Evolutionary conservation across 495 filamentous ascomycete species (phyloP).

Genomic region (Annulohypoxylon stygium): DNA sequence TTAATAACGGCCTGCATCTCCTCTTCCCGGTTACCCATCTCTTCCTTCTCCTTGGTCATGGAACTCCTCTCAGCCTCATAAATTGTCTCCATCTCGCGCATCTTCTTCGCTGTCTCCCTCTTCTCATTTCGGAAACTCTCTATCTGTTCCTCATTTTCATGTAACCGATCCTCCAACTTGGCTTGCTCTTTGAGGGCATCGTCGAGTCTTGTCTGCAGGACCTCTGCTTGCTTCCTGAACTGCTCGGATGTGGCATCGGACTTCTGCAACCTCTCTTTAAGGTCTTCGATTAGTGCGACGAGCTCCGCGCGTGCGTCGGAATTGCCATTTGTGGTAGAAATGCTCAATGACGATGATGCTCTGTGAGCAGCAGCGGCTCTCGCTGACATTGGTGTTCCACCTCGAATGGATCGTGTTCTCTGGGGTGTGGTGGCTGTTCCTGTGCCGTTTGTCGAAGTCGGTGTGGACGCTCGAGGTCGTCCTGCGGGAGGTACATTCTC

Average conservation of each 20-base stretch:
- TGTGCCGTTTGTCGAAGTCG: slow-evolving; percentile 48
- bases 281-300: slow-evolving; percentile 83
- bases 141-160: slow-evolving; percentile 84
- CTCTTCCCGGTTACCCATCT: slow-evolving; percentile 83
- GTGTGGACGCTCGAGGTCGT: slow-evolving; percentile 53
- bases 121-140: slow-evolving; percentile 84
- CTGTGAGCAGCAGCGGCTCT: slow-evolving; percentile 73
- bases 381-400: slow-evolving; percentile 74
- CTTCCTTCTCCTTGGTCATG: slow-evolving; percentile 91
- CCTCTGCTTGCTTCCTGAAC: slow-evolving; percentile 83
- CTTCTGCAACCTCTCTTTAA: slow-evolving; percentile 83
- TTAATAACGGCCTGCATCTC: slow-evolving; percentile 90
- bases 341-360: slow-evolving; percentile 72
- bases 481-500: slow-evolving; percentile 48
- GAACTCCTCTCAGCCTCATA: slow-evolving; percentile 90
- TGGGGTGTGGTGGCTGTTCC: slow-evolving; percentile 51
- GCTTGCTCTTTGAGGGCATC: slow-evolving; percentile 86
- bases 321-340: slow-evolving; percentile 67
- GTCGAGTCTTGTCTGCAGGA: slow-evolving; percentile 87
- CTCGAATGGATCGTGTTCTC: slow-evolving; percentile 64
- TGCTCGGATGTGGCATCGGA: slow-evolving; percentile 84
- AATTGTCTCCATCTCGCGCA: slow-evolving; percentile 87
- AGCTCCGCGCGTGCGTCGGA: slow-evolving; percentile 73
- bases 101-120: slow-evolving; percentile 80
- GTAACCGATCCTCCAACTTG: slow-evolving; percentile 84